Evolutionary conservation across 2,329 filamentous ascomycete species (phyloP).

Genomic region (Claviceps arundinis): DNA sequence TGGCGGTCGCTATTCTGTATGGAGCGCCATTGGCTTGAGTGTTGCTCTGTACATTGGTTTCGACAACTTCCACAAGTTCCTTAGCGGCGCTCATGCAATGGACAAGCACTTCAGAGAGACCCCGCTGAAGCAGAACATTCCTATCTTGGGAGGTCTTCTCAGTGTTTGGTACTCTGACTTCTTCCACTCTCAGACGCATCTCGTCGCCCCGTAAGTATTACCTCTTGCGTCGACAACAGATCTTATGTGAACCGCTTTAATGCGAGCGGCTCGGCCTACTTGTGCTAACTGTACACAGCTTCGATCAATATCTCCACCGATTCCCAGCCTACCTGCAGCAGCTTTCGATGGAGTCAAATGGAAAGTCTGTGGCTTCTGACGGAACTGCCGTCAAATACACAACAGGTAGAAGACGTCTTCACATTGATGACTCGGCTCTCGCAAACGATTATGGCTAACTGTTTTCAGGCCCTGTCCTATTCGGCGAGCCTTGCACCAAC

Average conservation of each 20-base stretch:
- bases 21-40: constrained; percentile 94
- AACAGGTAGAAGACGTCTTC: constrained; percentile 41
- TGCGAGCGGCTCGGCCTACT: not conserved
- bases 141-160: constrained; percentile 77
- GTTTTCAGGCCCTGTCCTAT: constrained; percentile 61
- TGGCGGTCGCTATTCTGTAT: constrained; percentile 94
- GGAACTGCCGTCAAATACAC: constrained; percentile 91
- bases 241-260: not conserved
- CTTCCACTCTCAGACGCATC: constrained; percentile 93
- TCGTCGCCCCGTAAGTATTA: constrained; percentile 72
- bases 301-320: constrained; percentile 97
- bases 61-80: constrained; percentile 95
- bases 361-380: constrained; percentile 89
- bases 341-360: constrained; percentile 98
- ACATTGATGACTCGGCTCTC: not conserved
- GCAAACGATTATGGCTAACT: not conserved
- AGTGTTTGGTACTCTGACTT: constrained; percentile 99
- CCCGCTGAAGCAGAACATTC: constrained; percentile 89
- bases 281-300: constrained; percentile 34
- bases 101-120: constrained; percentile 94
- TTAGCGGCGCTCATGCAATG: constrained; percentile 90
- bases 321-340: constrained; percentile 99
- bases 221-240: not conserved
- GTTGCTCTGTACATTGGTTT: constrained; percentile 91
- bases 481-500: constrained; percentile 97